A percentile compares a stretch with the other conserved stretches of the same genome.
Evolutionary conservation across 2,329 filamentous ascomycete genomes (phyloP).

Genomic region (Bisporella sp.): DNA sequence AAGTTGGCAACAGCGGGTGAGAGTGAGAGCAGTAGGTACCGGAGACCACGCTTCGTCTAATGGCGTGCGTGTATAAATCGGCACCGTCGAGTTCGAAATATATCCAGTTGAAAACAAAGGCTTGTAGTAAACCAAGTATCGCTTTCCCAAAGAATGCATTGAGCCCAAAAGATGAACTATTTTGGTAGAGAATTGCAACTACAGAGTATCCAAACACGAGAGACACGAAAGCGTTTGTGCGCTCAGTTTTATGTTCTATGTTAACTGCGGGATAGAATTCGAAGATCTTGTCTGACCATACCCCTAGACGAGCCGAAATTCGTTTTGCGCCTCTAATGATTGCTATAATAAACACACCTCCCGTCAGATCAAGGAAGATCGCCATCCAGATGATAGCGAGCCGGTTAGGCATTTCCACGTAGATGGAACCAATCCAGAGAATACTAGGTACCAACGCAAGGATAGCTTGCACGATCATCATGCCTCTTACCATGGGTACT

Average conservation of each 20-base stretch:
- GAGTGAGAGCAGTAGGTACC: conserved; percentile 25
- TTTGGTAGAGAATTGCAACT: conserved; percentile 54
- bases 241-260: conserved; percentile 59
- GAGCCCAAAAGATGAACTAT: conserved; percentile 40
- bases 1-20: neutral
- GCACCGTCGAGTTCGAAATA: conserved; percentile 56
- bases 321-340: conserved; percentile 29
- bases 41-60: conserved; percentile 41
- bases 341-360: conserved; percentile 35
- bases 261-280: conserved; percentile 57
- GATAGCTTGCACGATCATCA: conserved; percentile 44
- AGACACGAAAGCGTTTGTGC: conserved; percentile 57
- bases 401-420: conserved; percentile 46
- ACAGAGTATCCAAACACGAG: conserved; percentile 60
- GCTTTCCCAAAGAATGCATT: conserved; percentile 58
- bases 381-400: conserved; percentile 50
- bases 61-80: conserved; percentile 53
- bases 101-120: conserved; percentile 54
- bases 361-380: conserved; percentile 46
- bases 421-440: conserved; percentile 54
- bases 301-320: conserved; percentile 15
- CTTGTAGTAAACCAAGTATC: conserved; percentile 48
- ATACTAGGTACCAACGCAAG: conserved; percentile 39
- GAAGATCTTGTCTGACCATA: conserved; percentile 32
- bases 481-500: conserved; percentile 50